Conservation (phyloP, 106 monocot species). For the Hemerocallis citrina region DNA sequence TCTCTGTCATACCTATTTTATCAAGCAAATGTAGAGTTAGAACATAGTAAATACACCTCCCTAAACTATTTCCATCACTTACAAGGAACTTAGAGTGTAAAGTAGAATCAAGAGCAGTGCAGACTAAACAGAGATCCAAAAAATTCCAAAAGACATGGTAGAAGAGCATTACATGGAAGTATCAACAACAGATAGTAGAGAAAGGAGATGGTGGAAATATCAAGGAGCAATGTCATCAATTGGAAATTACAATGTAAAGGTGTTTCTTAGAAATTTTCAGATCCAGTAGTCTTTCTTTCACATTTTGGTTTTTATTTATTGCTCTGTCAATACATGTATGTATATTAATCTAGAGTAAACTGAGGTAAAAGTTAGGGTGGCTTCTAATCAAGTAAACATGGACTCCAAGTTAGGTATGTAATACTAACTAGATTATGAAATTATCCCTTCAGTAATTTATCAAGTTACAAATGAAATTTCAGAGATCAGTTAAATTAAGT, state of each 20-base stretch:
- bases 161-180: no score
- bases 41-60: not conserved
- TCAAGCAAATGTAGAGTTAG: not conserved
- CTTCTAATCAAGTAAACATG: not conserved
- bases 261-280: no score
- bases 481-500: not conserved
- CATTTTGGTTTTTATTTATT: not conserved
- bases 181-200: not conserved
- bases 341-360: no score
- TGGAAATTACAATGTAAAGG: no score
- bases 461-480: not conserved
- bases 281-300: no score
- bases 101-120: not conserved
- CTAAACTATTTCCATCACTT: not conserved
- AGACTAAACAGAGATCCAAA: not conserved
- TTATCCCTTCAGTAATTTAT: not conserved
- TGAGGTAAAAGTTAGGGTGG: not conserved
- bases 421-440: not conserved
- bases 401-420: not conserved
- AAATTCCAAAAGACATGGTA: not conserved
- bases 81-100: not conserved
- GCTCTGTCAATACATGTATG: not conserved
- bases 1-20: slow-evolving; percentile 67
- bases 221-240: no score
- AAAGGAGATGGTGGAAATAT: no score